These are phyloP conservation scores for Afroboletus lepidellus DNA, from an alignment of 1,284 basidiomycete genomes.

Conservation along the genomic window DNA sequence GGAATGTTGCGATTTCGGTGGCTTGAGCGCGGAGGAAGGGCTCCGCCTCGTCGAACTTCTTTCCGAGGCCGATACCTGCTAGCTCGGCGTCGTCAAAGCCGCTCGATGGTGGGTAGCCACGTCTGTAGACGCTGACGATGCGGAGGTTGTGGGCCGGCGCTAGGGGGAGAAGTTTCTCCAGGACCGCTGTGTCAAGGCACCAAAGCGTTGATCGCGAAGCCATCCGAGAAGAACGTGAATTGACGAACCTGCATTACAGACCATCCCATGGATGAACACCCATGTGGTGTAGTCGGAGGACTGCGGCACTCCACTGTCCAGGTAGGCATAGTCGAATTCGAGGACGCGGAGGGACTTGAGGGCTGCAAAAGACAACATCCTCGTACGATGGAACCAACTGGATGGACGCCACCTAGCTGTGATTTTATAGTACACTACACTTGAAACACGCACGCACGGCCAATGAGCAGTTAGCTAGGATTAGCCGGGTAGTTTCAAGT, in stretches of 20 bases:
- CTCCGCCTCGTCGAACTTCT: slow-evolving; percentile 18
- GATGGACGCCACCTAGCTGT: too few species aligned
- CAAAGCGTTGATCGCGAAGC: neutral
- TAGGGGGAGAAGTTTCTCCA: slow-evolving; percentile 25
- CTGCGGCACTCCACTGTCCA: slow-evolving; percentile 23
- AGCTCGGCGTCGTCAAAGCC: slow-evolving; percentile 16
- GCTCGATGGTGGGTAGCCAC: slow-evolving; percentile 29
- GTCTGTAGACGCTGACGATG: slow-evolving; percentile 26
- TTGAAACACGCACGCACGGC: too few species aligned
- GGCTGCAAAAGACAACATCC: slow-evolving; percentile 5
- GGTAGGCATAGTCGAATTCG: slow-evolving; percentile 20
- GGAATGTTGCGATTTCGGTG: slow-evolving; percentile 27
- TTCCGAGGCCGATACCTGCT: slow-evolving; percentile 12
- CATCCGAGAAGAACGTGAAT: neutral
- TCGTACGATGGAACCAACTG: neutral
- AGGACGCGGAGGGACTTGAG: slow-evolving; percentile 16
- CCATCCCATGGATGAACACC: slow-evolving; percentile 24
- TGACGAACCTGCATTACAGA: slow-evolving; percentile 25
- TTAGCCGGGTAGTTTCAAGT: too few species aligned
- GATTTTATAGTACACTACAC: too few species aligned
- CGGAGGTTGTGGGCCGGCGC: slow-evolving; percentile 25
- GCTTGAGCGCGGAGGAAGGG: slow-evolving; percentile 23
- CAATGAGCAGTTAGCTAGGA: too few species aligned
- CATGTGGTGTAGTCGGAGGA: slow-evolving; percentile 24
- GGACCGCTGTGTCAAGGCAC: slow-evolving; percentile 2